Percentiles rank a stretch among this genome's conserved stretches.
These are phyloP conservation scores for Porcisia hertigi DNA, from an alignment of 208 protist species.

Conservation along the genomic window DNA sequence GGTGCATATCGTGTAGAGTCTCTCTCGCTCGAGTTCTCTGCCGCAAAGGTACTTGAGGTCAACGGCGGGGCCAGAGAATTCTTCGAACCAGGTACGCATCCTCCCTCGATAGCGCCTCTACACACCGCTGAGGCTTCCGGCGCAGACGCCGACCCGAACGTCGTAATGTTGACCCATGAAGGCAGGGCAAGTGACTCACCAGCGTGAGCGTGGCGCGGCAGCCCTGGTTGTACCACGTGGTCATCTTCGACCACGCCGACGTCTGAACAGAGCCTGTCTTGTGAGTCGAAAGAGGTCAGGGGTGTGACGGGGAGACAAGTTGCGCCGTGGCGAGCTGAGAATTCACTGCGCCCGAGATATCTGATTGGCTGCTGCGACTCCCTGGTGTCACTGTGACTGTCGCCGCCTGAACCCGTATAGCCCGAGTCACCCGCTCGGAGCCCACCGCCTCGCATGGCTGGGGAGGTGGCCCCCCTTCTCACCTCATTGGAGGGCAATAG, in stretches of 20 bases:
- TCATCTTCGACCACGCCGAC: slow-evolving; percentile 23
- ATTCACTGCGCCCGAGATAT: not conserved
- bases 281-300: not conserved
- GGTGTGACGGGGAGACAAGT: not conserved
- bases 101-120: not conserved
- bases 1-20: not conserved
- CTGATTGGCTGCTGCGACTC: not conserved
- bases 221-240: slow-evolving; percentile 1
- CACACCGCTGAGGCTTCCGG: not conserved
- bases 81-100: not conserved
- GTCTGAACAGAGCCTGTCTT: slow-evolving; percentile 1
- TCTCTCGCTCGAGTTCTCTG: not conserved
- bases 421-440: not conserved
- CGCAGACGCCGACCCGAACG: not conserved
- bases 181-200: not conserved
- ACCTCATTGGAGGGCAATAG: not conserved
- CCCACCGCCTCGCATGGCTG: not conserved
- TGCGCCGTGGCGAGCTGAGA: not conserved
- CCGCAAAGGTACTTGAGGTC: not conserved
- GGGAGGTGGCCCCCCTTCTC: not conserved
- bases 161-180: not conserved
- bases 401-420: not conserved
- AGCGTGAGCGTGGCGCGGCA: not conserved
- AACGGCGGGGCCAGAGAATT: too few species aligned
- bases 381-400: not conserved